Base-by-base conservation (phyloP, 768 basidiomycete genomes). In the Sporobolomyces pararoseus region DNA sequence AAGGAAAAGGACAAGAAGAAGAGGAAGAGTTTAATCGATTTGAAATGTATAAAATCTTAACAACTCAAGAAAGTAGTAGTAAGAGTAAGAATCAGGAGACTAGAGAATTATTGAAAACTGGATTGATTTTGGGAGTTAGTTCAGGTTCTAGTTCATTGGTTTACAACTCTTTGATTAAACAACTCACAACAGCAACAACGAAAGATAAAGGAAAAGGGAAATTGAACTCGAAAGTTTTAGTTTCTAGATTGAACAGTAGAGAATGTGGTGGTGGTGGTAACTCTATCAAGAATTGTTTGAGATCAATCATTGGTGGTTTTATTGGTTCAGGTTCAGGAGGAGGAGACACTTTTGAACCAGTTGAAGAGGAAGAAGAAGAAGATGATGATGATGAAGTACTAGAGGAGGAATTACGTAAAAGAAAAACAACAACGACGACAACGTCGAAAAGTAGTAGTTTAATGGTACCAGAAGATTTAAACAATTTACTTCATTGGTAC, bases 61-160 rank as follows among this genome's bases (percentile, higher is more conserved):
- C 10, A 9, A 42, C 39, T 42, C 10, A 42, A 42, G 10, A 9
- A 9, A 9, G 10, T 17, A 21, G 65, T 0, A 17, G 10, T 42
- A 9, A 9, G 17, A 42, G 39, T 17, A 17, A 17, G 17, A 42
- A 42, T 17, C n/a, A n/a, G n/a, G n/a, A n/a, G n/a, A n/a, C n/a
- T n/a, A n/a, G n/a, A n/a, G 50, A 49, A 3, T 49, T 70, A 3
- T 59, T 74, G 6, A 49, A 49, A 2, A 63, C 73, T 5, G 73
- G 73, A 0, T 44, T 74, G 21, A 69, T 74, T 39, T 23, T 74
- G 53, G 72, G 72, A 46, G 72, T 66, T 32, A 49, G 52, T 23
- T 68, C 72, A 37, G 69, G 68, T 37, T 70, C 72, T 9, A 70
- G 68, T 6, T 70, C 72, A 0, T 68, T 70, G 31, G 50, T 74